Base-by-base conservation (phyloP, 768 basidiomycete genomes). In the Rhizopogon vinicolor region DNA sequence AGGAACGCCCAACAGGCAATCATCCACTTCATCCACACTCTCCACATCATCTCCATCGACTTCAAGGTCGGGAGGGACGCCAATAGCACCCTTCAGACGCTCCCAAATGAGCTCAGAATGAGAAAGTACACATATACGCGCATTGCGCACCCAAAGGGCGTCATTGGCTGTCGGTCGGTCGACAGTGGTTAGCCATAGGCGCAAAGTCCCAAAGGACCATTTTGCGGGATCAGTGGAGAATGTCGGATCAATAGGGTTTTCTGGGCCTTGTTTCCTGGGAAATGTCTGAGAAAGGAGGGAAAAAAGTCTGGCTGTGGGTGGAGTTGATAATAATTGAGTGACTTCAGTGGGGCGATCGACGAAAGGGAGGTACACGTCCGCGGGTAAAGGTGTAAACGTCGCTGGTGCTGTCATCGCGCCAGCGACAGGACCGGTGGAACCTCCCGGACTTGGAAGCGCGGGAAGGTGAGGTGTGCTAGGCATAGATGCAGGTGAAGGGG, bases 71-170 rank as follows among this genome's bases (percentile, higher is more conserved):
- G 86, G 87, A 9, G 93, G 93, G 5, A 93, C 86, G 5, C 93
- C 93, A 1, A 97, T 75, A 0, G 90, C 92, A 31, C 84, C 87
- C 63, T 93, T 94, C 63, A 95, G 75, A 54, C 92, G 82, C 68
- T 95, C 92, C 93, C 93, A 97, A 53, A 95, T 86, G 41, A 93
- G 82, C 63, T 95, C 93, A 13, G 85, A 88, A 60, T 86, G 86
- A 25, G 81, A 72, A 19, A 89, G 75, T 62, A 96, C 81, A 62
- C 91, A 93, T 53, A 77, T 79, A n/a, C 91, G 84, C 0, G 85
- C 81, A 9, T 81, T 80, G 63, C 78, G 75, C 44, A 87, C 82
- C 91, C 91, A 97, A 31, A 83, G 64, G 18, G 78, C 75, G 63
- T 97, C 93, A 3, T 84, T 76, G 0, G 78, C 84, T 33, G 83